Conservation (phyloP, 306 rosid genomes). For the Quercus robur region DNA sequence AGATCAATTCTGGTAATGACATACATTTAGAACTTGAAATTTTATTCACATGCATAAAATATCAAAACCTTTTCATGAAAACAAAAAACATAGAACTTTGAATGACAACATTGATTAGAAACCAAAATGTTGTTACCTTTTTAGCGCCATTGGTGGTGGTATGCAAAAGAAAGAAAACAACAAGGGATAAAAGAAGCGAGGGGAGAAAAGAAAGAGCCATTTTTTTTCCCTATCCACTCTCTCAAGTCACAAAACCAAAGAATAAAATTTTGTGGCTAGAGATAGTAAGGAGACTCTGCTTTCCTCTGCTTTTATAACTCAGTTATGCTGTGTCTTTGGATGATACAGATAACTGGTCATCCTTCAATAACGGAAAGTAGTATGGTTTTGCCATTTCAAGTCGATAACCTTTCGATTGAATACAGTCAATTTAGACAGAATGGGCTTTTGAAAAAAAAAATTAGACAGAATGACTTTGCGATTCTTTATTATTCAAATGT, state of each 20-base stretch:
- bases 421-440: background rate
- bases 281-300: background rate
- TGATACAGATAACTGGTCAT: background rate
- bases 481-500: background rate
- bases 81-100: background rate
- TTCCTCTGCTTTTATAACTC: conserved; percentile 16
- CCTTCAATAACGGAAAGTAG: background rate
- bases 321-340: background rate
- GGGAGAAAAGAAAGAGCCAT: conserved; percentile 15
- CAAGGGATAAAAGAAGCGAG: conserved; percentile 21
- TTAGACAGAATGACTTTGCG: background rate
- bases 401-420: background rate
- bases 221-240: background rate
- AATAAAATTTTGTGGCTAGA: background rate
- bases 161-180: conserved; percentile 30
- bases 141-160: conserved; percentile 28
- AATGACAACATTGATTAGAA: background rate
- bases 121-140: conserved; percentile 26
- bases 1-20: background rate
- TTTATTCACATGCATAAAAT: background rate
- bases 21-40: background rate
- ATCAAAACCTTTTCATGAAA: background rate
- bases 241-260: no score
- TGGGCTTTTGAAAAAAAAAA: no score
- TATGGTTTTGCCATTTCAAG: background rate